Conservation (phyloP, 2,329 filamentous ascomycete genomes). For the Xylaria sp. region DNA sequence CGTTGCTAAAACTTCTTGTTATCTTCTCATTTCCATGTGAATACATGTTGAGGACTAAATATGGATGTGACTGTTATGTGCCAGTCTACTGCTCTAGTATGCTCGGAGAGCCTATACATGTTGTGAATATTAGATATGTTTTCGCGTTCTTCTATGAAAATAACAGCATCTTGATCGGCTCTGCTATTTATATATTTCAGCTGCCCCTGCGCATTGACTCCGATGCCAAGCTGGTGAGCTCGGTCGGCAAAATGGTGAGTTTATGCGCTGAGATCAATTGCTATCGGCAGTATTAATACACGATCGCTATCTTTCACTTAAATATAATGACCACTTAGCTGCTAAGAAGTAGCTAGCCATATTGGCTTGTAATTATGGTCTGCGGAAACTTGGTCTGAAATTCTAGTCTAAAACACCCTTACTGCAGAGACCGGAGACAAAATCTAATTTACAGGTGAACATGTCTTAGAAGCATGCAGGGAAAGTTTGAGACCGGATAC, state of each 20-base stretch:
- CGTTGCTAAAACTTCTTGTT: neutral
- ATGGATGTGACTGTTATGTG: neutral
- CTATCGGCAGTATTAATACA: conserved; percentile 7
- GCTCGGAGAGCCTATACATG: neutral
- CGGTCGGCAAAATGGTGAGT: too few species aligned
- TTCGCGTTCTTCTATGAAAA: neutral
- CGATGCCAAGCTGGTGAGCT: too few species aligned
- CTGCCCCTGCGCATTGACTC: neutral
- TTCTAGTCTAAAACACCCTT: too few species aligned
- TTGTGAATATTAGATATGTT: neutral
- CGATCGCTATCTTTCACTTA: conserved; percentile 22
- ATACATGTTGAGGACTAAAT: neutral
- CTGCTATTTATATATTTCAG: conserved; percentile 29
- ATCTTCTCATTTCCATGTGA: neutral
- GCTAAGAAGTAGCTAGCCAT: conserved; percentile 8
- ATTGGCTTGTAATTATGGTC: neutral
- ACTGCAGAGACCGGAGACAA: too few species aligned
- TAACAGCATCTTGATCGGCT: conserved; percentile 22
- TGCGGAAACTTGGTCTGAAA: conserved; percentile 8
- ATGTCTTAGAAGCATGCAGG: conserved; percentile 19
- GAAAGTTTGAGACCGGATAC: conserved; percentile 28
- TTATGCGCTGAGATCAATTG: conserved; percentile 12
- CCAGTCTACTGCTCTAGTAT: neutral
- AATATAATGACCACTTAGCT: conserved; percentile 20
- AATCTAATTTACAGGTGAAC: neutral